Evolutionary conservation across 2,329 filamentous ascomycete genomes (phyloP), one percentile per base, ranked within the genome.

Genomic region (Lojkania enalia): DNA sequence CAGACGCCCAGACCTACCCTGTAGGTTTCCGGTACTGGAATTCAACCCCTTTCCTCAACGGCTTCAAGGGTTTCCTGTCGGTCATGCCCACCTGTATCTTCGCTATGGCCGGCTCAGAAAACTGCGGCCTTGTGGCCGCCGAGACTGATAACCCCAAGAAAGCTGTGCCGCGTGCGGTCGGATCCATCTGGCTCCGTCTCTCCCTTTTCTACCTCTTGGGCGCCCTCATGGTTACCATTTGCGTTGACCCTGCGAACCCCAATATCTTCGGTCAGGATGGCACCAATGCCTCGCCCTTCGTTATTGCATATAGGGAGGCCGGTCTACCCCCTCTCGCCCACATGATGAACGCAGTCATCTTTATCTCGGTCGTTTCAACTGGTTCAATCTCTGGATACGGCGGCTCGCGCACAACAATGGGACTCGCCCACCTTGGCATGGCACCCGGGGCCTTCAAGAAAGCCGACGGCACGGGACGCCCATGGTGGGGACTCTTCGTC

Each of bases 311-410:
- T 39, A 60, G 64, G 5, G 64, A 74, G 21, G 69, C 72, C 0
- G 69, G 69, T 1, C 55, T 77, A 6, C 20, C 46, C 3, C 42
- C 50, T n/a, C 48, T 58, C 12, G 74, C 76, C 0, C 71, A 77
- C 44, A 71, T 77, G 39, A 76, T 77, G 65, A 77, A 78, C 46
- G 74, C 71, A 2, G 66, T 77, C 44, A 75, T 77, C 45, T 71
- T 77, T 30, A 68, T 77, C 29, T 74, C 71, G 0, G 75, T 77
- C 3, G 44, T 77, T 35, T 74, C 71, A 0, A 73, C 72, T 0
- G 74, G 74, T 4, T 73, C 64, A 38, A 74, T 74, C 42, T 71
- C 68, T 2, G 70, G 61, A 13, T 77, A 76, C 47, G 73, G 58
- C 4, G 74, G 69, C 3, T 71, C 73, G 1, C 67, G 75, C n/a